phyloP scores from a whole-genome alignment of 768 basidiomycete species.

The Collybiopsis luxurians region DNA sequence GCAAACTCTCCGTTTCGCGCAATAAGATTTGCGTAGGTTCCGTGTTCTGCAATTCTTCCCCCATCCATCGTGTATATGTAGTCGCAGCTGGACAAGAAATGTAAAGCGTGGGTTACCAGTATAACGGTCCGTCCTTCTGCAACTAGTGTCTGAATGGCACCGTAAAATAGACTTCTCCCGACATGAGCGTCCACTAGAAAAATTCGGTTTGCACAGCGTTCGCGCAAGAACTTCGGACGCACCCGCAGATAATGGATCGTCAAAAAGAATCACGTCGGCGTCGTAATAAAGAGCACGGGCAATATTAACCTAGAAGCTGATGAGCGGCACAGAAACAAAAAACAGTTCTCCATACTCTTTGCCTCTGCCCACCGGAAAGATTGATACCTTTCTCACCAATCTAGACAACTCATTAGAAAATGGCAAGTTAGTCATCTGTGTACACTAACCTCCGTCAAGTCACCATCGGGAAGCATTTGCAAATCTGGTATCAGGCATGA shows the following conservation, averaged over 20 bases:
- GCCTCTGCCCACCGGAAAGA: conserved; percentile 65
- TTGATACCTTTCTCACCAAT: conserved; percentile 75
- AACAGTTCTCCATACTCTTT: conserved; percentile 34
- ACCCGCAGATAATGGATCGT: conserved; percentile 68
- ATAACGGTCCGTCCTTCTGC: conserved; percentile 48
- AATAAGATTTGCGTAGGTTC: conserved; percentile 53
- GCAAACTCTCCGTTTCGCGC: conserved; percentile 50
- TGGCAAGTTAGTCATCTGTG: neutral
- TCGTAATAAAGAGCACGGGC: conserved; percentile 67
- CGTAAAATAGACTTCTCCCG: conserved; percentile 63
- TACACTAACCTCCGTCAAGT: conserved; percentile 61
- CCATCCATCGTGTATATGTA: conserved; percentile 45
- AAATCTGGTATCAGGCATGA: conserved; percentile 63
- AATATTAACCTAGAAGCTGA: conserved; percentile 51
- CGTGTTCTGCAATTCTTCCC: conserved; percentile 45
- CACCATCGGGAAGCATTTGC: conserved; percentile 64
- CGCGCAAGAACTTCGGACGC: neutral
- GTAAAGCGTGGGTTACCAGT: conserved; percentile 54
- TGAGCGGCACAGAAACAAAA: neutral
- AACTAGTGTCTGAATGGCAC: conserved; percentile 54
- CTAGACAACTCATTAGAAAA: conserved; percentile 25
- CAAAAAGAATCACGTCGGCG: conserved; percentile 59
- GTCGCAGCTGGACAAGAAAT: conserved; percentile 51
- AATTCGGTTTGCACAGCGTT: neutral
- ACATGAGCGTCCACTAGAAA: conserved; percentile 70